Evolutionary conservation across 257 asterid species (phyloP), one percentile per base, ranked within the genome.

Genomic region (Eucommia ulmoides): DNA sequence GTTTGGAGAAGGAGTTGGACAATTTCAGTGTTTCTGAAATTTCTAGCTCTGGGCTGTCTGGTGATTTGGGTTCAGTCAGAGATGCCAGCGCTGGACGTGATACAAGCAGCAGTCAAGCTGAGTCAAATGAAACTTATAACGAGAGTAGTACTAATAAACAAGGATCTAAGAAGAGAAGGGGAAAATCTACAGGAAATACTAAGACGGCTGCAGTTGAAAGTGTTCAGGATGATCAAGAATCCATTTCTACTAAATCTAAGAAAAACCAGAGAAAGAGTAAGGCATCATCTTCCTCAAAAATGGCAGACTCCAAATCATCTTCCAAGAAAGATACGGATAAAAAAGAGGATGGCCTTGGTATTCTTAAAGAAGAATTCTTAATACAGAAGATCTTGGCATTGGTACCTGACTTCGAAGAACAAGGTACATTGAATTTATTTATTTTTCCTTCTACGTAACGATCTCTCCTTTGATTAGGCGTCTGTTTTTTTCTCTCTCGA

Each of bases 321-420:
- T 59, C 74, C 60, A 91, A 72, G 60, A 91, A 65, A 54, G 94
- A 86, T 42, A 42, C 56, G 51, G 80, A 78, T 52, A 79, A 64
- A 64, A 59, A 62, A 58, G 74, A 64, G 47, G 96, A 74, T 33
- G 71, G 33, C 55, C 76, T 79, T 41, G 59, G 71, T 67, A 65
- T 66, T 67, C 63, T 91, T 41, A 75, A 94, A 20, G 92, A 82
- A 65, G 93, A 85, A 67, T 83, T 88, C 62, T 54, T 91, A 51
- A 65, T 77, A 65, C 81, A 56, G 60, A 86, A 81, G 72, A 74
- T 91, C 45, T 59, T 63, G 63, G 64, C 88, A 20, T 62, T 85
- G 72, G 63, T 80, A 66, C 94, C 94, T 19, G 98, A 91, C 58
- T 65, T 91, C 62, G 96, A 83, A 67, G 94, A 83, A 63, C 92